These are phyloP conservation scores for Beauveria medogensis DNA, from an alignment of 2,329 filamentous ascomycete species.

Conservation along the genomic window DNA sequence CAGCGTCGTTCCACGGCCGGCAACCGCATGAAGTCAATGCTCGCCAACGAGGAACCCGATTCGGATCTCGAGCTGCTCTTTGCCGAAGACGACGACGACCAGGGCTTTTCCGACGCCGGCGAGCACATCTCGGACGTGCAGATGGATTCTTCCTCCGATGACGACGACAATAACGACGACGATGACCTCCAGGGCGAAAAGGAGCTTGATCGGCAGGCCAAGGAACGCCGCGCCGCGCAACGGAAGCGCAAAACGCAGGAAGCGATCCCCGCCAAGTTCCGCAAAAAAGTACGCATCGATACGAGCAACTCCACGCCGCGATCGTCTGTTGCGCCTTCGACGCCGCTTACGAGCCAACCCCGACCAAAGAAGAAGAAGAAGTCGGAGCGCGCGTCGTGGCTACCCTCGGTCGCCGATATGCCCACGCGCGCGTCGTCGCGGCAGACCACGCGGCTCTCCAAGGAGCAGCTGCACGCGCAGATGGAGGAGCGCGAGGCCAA, in stretches of 20 bases:
- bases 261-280: constrained; percentile 59
- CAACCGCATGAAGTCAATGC: constrained; percentile 71
- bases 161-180: constrained; percentile 61
- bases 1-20: constrained; percentile 74
- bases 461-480: constrained; percentile 58
- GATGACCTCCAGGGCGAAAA: constrained; percentile 81
- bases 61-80: constrained; percentile 68
- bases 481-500: constrained; percentile 66
- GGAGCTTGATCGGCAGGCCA: constrained; percentile 71
- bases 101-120: constrained; percentile 61
- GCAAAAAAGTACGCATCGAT: constrained; percentile 71
- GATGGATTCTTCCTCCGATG: constrained; percentile 78
- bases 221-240: constrained; percentile 55
- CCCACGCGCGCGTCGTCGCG: constrained; percentile 52
- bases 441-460: constrained; percentile 49
- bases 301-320: constrained; percentile 24
- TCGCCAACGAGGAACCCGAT: constrained; percentile 65
- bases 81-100: constrained; percentile 62
- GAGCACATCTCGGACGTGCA: constrained; percentile 66
- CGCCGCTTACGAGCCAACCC: constrained; percentile 30
- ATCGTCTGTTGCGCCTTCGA: constrained; percentile 25
- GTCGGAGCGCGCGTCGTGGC: constrained; percentile 51
- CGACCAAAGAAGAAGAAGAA: constrained; percentile 55
- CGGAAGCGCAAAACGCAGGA: constrained; percentile 77
- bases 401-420: constrained; percentile 45